Evolutionary conservation across 106 monocot genomes (phyloP).

Genomic region (Allium sativum): DNA sequence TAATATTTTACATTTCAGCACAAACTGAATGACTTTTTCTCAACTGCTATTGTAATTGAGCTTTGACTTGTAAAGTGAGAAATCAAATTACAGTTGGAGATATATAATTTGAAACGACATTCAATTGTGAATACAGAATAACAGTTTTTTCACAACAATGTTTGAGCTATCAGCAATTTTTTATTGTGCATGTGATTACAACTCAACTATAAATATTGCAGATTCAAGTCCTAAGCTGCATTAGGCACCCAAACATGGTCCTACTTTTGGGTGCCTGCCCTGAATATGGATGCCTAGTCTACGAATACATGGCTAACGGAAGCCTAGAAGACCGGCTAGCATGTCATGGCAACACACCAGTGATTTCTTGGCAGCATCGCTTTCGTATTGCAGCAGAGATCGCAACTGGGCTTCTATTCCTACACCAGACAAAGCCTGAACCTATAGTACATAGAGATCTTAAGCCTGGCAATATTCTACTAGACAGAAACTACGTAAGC

Average conservation of each 20-base stretch:
- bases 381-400: constrained; percentile 26
- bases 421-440: constrained; percentile 52
- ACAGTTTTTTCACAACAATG: too few relatives aligned
- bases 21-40: too few relatives aligned
- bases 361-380: constrained; percentile 21
- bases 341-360: constrained; percentile 11
- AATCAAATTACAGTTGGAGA: too few relatives aligned
- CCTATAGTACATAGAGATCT: constrained; percentile 57
- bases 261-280: constrained; percentile 27
- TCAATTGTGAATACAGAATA: too few relatives aligned
- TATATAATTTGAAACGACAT: too few relatives aligned
- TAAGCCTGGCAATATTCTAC: constrained; percentile 64
- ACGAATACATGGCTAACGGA: constrained; percentile 30
- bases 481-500: constrained; percentile 49
- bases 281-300: constrained; percentile 25
- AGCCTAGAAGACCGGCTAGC: constrained; percentile 22
- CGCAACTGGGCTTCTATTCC: constrained; percentile 26
- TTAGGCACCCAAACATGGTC: constrained; percentile 27
- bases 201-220: background rate
- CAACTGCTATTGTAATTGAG: too few relatives aligned
- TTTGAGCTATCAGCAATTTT: too few relatives aligned
- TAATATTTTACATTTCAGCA: too few relatives aligned
- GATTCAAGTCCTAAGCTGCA: constrained; percentile 14
- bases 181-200: background rate
- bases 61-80: too few relatives aligned